Evolutionary conservation across 2,329 filamentous ascomycete genomes (phyloP).

Genomic region (Verticillium zaregamsianum): DNA sequence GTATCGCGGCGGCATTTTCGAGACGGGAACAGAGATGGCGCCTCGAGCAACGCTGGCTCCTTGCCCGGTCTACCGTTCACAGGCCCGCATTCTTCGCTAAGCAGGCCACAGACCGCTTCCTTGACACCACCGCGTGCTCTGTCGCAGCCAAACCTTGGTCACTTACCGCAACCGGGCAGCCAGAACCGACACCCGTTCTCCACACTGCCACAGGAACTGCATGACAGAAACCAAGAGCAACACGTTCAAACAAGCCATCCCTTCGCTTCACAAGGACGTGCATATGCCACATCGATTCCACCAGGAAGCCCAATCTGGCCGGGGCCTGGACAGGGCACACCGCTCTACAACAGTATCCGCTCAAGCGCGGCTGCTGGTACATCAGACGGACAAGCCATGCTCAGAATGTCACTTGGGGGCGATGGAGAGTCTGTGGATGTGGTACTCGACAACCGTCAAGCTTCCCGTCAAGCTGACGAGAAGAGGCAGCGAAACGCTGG

Average conservation of each 20-base stretch:
- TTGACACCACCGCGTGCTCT: slow-evolving; percentile 26
- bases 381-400: slow-evolving; percentile 13
- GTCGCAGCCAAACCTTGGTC: slow-evolving; percentile 28
- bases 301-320: slow-evolving; percentile 18
- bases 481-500: slow-evolving; percentile 82
- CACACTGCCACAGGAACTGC: slow-evolving; percentile 7
- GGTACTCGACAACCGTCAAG: slow-evolving; percentile 76
- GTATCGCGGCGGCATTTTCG: not conserved
- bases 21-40: not conserved
- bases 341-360: slow-evolving; percentile 14
- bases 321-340: slow-evolving; percentile 20
- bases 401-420: slow-evolving; percentile 21
- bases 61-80: slow-evolving; percentile 3
- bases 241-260: slow-evolving; percentile 2
- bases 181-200: slow-evolving; percentile 4
- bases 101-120: slow-evolving; percentile 15
- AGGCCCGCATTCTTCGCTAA: slow-evolving; percentile 8
- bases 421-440: slow-evolving; percentile 37
- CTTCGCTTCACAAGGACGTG: slow-evolving; percentile 3
- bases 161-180: slow-evolving; percentile 12
- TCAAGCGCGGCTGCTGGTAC: slow-evolving; percentile 8
- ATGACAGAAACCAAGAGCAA: slow-evolving; percentile 5
- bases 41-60: not conserved
- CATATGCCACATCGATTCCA: slow-evolving; percentile 4
- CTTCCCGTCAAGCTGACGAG: slow-evolving; percentile 77